Conservation (phyloP, 306 rosid species). For the Hylodesmum podocarpum region DNA sequence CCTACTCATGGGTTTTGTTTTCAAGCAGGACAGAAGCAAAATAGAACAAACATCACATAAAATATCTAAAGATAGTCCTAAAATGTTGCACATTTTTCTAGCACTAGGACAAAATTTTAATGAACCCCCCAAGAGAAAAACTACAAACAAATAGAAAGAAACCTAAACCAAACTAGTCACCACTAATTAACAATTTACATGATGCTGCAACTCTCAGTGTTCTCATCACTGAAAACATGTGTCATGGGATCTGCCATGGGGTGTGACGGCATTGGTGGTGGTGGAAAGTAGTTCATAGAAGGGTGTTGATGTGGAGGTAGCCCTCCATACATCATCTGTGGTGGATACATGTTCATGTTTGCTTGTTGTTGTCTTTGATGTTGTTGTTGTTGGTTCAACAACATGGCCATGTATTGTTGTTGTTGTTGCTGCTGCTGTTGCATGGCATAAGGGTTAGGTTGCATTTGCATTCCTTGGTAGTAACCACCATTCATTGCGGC, state of each 20-base stretch:
- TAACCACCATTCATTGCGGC: slow-evolving; percentile 57
- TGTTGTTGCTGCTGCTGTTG: slow-evolving; percentile 50
- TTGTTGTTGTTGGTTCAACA: slow-evolving; percentile 75
- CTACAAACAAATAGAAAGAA: slow-evolving; percentile 23
- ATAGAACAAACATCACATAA: slow-evolving; percentile 25
- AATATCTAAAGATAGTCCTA: slow-evolving; percentile 18
- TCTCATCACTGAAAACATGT: slow-evolving; percentile 79
- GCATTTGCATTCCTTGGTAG: slow-evolving; percentile 71
- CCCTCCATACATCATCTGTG: slow-evolving; percentile 66
- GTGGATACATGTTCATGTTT: slow-evolving; percentile 67
- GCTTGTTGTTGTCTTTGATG: slow-evolving; percentile 53
- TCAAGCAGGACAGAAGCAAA: slow-evolving; percentile 23
- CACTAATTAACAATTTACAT: slow-evolving; percentile 49
- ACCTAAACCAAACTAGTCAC: slow-evolving; percentile 9
- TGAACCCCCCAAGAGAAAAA: slow-evolving; percentile 11
- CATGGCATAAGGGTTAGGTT: slow-evolving; percentile 43
- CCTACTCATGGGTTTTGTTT: slow-evolving; percentile 16
- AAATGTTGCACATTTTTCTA: slow-evolving; percentile 40
- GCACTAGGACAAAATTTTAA: slow-evolving; percentile 32
- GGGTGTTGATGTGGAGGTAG: slow-evolving; percentile 47
- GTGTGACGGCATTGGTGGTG: slow-evolving; percentile 54
- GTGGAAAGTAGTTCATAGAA: slow-evolving; percentile 48
- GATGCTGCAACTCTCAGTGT: slow-evolving; percentile 73
- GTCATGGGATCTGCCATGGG: slow-evolving; percentile 54
- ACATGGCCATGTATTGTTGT: slow-evolving; percentile 79